Base-by-base conservation (phyloP, 352 stramenopile species). In the Blastocystis hominis region DNA sequence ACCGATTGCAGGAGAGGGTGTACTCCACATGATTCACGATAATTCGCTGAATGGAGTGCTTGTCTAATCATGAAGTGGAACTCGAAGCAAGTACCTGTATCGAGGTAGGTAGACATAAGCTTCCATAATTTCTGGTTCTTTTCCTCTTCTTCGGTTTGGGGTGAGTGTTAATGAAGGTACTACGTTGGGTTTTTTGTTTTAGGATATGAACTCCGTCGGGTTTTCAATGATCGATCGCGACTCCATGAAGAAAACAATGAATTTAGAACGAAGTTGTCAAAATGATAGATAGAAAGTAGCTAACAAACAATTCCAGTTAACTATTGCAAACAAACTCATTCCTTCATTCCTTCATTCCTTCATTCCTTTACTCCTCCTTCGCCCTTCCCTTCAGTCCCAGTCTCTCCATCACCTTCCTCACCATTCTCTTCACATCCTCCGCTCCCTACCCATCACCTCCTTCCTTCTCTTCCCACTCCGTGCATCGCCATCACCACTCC, bases 11-110 rank as follows among this genome's bases (percentile, higher is more conserved):
- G 3, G 88, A 86, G 15, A 90, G 47, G 6, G 86, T 90, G 20
- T 90, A 90, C 87, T 90, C 88, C 46, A 90, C 87, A 76, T 90
- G 86, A 46, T 90, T 89, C 20, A 86, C 88, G 55, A 89, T 89
- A 24, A 9, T 62, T 7, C 46, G 34, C 56, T 89, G 80, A 36
- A 89, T 89, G 44, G 64, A 89, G 20, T 87, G 80, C 59, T 89
- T 89, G 53, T 89, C 87, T 77, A 47, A 20, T 55, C 47, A 38
- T 80, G 20, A 47, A 44, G 9, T 20, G 55, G 6, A 30, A 61
- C 0, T 0, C 15, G 34, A 3, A 42, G 17, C 7, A 13, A 15
- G n/a, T 59, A 80, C 70, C 70, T 64, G 70, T 80, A 38, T 80
- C 70, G 2, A 80, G 53, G 63, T 80, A 80, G 9, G 70, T 80